phyloP scores from a whole-genome alignment of 2,329 filamentous ascomycete genomes.

The Xylariaceae sp. region DNA sequence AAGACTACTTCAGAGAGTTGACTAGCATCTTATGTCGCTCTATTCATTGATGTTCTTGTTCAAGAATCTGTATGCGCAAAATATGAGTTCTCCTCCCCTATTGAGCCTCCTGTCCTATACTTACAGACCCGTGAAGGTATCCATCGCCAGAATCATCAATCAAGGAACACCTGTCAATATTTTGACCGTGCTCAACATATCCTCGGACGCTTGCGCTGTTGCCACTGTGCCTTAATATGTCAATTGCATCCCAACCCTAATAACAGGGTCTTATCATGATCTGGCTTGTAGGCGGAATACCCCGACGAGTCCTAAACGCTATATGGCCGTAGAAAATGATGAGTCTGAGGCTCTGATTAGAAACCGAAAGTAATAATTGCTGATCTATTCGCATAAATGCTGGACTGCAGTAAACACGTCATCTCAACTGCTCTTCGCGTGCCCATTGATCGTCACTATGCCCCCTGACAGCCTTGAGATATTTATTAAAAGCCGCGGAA shows the following conservation, averaged over 20 bases:
- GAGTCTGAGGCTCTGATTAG: too few species aligned
- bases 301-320: too few species aligned
- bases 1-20: constrained; percentile 39
- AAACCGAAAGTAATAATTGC: too few species aligned
- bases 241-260: too few species aligned
- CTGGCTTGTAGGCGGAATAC: too few species aligned
- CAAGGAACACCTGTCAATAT: constrained; percentile 38
- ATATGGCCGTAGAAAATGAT: too few species aligned
- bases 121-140: constrained; percentile 23
- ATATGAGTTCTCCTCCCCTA: constrained; percentile 21
- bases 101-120: not conserved
- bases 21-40: constrained; percentile 40
- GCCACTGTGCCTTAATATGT: constrained; percentile 39
- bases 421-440: not conserved
- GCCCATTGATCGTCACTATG: not conserved
- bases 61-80: constrained; percentile 38
- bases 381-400: too few species aligned
- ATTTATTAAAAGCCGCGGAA: not conserved
- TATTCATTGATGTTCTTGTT: constrained; percentile 39
- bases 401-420: too few species aligned
- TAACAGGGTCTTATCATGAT: not conserved
- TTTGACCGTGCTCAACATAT: constrained; percentile 37
- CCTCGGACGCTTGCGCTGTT: constrained; percentile 38
- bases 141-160: constrained; percentile 43
- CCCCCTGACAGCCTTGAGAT: not conserved